Evolutionary conservation across 768 basidiomycete species (phyloP).

Genomic region (Trametes elegans): DNA sequence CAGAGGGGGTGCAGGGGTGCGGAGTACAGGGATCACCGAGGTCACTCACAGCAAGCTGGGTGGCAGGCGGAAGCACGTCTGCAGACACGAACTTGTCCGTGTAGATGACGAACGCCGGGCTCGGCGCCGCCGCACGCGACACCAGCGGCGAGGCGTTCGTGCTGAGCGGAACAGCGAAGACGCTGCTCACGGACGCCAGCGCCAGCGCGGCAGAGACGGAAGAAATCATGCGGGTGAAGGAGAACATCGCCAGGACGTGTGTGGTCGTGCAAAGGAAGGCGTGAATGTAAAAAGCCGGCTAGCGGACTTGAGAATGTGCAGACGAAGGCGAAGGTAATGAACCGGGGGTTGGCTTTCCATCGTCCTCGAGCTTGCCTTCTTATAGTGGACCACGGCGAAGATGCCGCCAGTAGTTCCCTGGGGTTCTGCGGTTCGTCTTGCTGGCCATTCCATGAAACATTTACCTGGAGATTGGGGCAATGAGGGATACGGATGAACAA

Average conservation of each 20-base stretch:
- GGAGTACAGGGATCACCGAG: neutral
- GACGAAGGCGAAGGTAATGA: conserved; percentile 11
- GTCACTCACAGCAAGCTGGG: conserved; percentile 4
- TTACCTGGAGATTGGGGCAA: too few species aligned
- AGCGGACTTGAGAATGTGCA: conserved; percentile 14
- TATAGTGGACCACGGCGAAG: too few species aligned
- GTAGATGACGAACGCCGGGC: conserved; percentile 18
- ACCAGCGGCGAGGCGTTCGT: neutral
- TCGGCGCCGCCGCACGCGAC: conserved; percentile 3
- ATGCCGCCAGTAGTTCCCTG: too few species aligned
- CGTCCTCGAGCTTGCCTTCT: neutral
- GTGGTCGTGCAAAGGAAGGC: neutral
- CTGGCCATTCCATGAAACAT: too few species aligned
- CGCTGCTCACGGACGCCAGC: conserved; percentile 13
- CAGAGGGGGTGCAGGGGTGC: neutral
- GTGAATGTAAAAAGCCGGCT: conserved; percentile 14
- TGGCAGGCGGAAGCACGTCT: conserved; percentile 13
- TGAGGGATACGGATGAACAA: too few species aligned
- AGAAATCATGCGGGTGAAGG: conserved; percentile 17
- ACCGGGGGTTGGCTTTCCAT: conserved; percentile 4
- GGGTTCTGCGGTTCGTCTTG: too few species aligned
- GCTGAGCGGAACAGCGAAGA: neutral
- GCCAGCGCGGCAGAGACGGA: conserved; percentile 19
- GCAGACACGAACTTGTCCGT: conserved; percentile 16
- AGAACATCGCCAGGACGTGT: conserved; percentile 16